These are phyloP conservation scores for Coemansia sp. DNA, from an alignment of 192 early-diverging fungal genomes.

Conservation along the genomic window DNA sequence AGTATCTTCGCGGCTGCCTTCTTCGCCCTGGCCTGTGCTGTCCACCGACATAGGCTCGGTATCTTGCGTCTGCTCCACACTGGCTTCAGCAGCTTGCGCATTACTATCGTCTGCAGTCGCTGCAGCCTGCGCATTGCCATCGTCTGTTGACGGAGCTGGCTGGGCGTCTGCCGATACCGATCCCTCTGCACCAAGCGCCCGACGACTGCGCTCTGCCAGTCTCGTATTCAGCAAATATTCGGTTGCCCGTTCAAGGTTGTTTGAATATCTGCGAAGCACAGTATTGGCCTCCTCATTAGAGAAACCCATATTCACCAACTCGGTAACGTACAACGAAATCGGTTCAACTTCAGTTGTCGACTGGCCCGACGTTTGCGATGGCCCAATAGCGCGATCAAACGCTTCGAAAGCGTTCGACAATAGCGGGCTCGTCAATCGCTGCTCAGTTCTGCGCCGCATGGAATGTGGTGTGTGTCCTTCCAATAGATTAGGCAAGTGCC, in stretches of 20 bases:
- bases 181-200: neutral
- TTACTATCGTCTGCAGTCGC: constrained; percentile 47
- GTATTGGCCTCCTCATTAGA: constrained; percentile 70
- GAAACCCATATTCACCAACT: constrained; percentile 88
- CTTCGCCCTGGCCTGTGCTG: constrained; percentile 14
- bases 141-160: neutral
- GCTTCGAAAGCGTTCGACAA: constrained; percentile 21
- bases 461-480: constrained; percentile 12
- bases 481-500: constrained; percentile 28
- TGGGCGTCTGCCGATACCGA: neutral
- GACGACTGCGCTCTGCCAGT: constrained; percentile 8
- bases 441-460: constrained; percentile 13
- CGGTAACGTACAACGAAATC: constrained; percentile 65
- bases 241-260: constrained; percentile 76
- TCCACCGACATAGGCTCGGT: constrained; percentile 44
- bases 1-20: constrained; percentile 9
- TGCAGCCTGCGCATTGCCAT: neutral
- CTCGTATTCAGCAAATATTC: constrained; percentile 72
- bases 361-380: constrained; percentile 13
- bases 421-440: constrained; percentile 35
- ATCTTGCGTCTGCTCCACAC: constrained; percentile 7
- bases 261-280: constrained; percentile 74
- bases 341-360: constrained; percentile 26
- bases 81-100: constrained; percentile 43
- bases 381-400: constrained; percentile 16